These are phyloP conservation scores for Nannochloropsis salina DNA, from an alignment of 108 stramenopile genomes.

Conservation along the genomic window DNA sequence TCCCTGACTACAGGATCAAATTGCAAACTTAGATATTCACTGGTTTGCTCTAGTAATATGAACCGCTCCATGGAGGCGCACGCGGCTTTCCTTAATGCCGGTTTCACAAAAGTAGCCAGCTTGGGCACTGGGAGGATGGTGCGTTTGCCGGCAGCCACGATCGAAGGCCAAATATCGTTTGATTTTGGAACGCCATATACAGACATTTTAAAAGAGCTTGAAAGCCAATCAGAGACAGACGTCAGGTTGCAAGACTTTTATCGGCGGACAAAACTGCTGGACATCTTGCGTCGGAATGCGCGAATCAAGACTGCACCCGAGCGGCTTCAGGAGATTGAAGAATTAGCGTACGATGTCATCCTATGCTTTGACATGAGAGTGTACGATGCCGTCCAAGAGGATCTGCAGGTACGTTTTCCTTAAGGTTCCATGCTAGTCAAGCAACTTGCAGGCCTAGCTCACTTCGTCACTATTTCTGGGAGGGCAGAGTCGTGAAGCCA, in stretches of 20 bases:
- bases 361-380: neutral
- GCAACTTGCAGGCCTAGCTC: too few relatives aligned
- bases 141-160: neutral
- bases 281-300: neutral
- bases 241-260: neutral
- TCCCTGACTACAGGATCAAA: neutral
- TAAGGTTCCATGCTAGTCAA: too few relatives aligned
- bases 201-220: conserved; percentile 17
- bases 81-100: neutral
- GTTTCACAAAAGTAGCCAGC: conserved; percentile 1
- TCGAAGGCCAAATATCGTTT: conserved; percentile 7
- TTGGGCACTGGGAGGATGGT: conserved; percentile 1
- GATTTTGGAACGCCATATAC: conserved; percentile 11
- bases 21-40: neutral
- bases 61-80: conserved; percentile 11
- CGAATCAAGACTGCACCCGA: neutral
- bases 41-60: neutral
- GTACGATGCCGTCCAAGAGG: neutral
- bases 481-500: neutral
- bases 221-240: neutral
- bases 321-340: neutral
- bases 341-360: neutral
- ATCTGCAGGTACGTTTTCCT: neutral
- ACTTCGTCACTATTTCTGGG: too few relatives aligned
- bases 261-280: conserved; percentile 12